phyloP scores from a whole-genome alignment of 2,329 filamentous ascomycete genomes.

The Aspergillus candidus region DNA sequence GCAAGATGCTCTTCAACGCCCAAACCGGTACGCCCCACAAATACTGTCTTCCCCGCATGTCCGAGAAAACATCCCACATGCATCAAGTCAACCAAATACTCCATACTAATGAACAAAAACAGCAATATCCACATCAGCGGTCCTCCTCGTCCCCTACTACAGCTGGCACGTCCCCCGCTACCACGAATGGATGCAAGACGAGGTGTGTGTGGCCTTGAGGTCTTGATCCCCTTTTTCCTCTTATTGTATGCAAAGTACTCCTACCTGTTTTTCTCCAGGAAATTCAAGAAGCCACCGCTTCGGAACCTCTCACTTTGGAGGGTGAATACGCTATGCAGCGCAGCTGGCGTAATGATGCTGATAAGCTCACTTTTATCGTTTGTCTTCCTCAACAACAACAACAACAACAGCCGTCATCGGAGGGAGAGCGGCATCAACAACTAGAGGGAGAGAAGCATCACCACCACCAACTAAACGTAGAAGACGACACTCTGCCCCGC shows the following conservation, averaged over 20 bases:
- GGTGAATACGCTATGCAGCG: constrained; percentile 87
- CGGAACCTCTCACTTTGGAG: constrained; percentile 69
- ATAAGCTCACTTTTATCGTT: constrained; percentile 90
- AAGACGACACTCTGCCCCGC: constrained; percentile 48
- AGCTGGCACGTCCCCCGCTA: constrained; percentile 74
- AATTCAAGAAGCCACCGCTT: constrained; percentile 79
- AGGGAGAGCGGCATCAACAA: neutral
- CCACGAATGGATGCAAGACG: constrained; percentile 87
- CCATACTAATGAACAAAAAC: constrained; percentile 4
- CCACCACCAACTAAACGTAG: constrained; percentile 20
- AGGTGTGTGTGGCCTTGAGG: constrained; percentile 37
- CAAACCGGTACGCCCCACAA: constrained; percentile 24
- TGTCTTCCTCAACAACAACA: constrained; percentile 47
- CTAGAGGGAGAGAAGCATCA: neutral
- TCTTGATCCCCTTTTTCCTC: neutral
- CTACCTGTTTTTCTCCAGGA: constrained; percentile 34
- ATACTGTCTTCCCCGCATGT: neutral
- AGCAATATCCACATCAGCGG: constrained; percentile 62
- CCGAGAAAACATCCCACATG: too few species aligned
- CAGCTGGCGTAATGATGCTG: constrained; percentile 73
- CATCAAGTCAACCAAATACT: neutral
- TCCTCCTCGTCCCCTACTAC: constrained; percentile 80
- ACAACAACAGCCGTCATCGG: neutral
- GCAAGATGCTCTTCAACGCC: constrained; percentile 30
- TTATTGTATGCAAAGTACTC: neutral